Percentiles rank a stretch among this genome's conserved stretches.
These are phyloP conservation scores for Phlebopus sp. DNA, from an alignment of 1,284 basidiomycete genomes.

Conservation along the genomic window DNA sequence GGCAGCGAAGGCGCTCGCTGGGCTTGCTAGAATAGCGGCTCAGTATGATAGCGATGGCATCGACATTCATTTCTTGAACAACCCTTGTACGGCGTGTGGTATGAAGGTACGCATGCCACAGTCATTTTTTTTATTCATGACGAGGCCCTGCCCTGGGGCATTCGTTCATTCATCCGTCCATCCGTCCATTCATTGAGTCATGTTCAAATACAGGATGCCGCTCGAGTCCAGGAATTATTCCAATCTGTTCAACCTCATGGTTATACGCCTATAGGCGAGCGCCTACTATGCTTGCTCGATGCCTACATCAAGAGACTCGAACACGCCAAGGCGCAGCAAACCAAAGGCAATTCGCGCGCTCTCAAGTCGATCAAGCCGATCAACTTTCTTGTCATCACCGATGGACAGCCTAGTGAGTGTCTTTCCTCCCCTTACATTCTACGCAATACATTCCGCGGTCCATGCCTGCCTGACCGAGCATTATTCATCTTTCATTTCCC, in stretches of 20 bases:
- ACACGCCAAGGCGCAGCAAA: constrained; percentile 26
- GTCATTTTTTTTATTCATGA: not conserved
- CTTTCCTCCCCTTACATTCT: not conserved
- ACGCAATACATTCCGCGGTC: not conserved
- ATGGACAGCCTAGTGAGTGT: constrained; percentile 53
- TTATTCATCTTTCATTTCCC: no score
- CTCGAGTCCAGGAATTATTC: constrained; percentile 42
- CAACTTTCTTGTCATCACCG: constrained; percentile 62
- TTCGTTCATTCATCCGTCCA: no score
- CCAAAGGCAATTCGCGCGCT: constrained; percentile 28
- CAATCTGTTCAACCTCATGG: constrained; percentile 41
- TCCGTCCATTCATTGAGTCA: not conserved
- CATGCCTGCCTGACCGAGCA: not conserved
- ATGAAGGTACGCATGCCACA: constrained; percentile 19
- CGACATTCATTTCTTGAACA: constrained; percentile 48
- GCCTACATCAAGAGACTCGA: constrained; percentile 48
- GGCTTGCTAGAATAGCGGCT: constrained; percentile 38
- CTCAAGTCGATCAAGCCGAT: constrained; percentile 48
- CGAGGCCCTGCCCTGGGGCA: not conserved
- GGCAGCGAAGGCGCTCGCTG: constrained; percentile 40
- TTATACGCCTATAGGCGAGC: constrained; percentile 47
- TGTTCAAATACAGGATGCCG: constrained; percentile 24
- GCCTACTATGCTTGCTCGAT: constrained; percentile 44
- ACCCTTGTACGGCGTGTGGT: constrained; percentile 4
- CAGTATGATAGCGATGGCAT: constrained; percentile 46